Percentiles rank a stretch among this genome's conserved stretches.
phyloP scores from a whole-genome alignment of 2,329 filamentous ascomycete genomes.

The Fusarium torreyae region DNA sequence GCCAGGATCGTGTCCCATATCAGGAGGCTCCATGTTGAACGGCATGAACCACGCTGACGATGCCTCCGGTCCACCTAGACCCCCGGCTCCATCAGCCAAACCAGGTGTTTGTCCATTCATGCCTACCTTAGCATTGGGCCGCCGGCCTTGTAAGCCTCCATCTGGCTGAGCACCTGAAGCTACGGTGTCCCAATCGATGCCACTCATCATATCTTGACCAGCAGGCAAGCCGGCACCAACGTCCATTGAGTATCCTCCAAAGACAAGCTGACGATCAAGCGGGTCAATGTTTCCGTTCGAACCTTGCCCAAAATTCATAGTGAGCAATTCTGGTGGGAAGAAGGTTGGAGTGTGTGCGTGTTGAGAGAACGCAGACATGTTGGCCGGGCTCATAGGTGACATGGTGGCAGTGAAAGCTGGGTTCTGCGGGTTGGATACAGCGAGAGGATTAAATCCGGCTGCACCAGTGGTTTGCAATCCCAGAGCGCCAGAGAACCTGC shows the following conservation, averaged over 20 bases:
- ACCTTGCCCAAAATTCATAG: slow-evolving; percentile 65
- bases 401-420: slow-evolving; percentile 63
- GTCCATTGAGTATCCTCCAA: slow-evolving; percentile 77
- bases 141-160: slow-evolving; percentile 47
- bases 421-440: slow-evolving; percentile 59
- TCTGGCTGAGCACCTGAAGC: slow-evolving; percentile 52
- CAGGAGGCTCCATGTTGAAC: slow-evolving; percentile 88
- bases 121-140: slow-evolving; percentile 50
- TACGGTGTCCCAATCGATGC: slow-evolving; percentile 62
- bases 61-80: slow-evolving; percentile 59
- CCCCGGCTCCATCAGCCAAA: slow-evolving; percentile 40
- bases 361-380: slow-evolving; percentile 58
- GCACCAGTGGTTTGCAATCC: slow-evolving; percentile 60
- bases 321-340: slow-evolving; percentile 69
- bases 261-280: slow-evolving; percentile 82
- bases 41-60: slow-evolving; percentile 91
- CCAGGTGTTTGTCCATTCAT: slow-evolving; percentile 50
- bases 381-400: slow-evolving; percentile 68
- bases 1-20: slow-evolving; percentile 66
- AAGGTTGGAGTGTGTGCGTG: slow-evolving; percentile 58
- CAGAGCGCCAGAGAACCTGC: slow-evolving; percentile 61
- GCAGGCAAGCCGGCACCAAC: slow-evolving; percentile 55
- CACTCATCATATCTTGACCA: slow-evolving; percentile 60
- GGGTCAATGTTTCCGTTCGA: slow-evolving; percentile 72
- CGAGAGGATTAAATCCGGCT: slow-evolving; percentile 58